These are phyloP conservation scores for Cucurbita moschata DNA, from an alignment of 306 rosid genomes.

Conservation along the genomic window DNA sequence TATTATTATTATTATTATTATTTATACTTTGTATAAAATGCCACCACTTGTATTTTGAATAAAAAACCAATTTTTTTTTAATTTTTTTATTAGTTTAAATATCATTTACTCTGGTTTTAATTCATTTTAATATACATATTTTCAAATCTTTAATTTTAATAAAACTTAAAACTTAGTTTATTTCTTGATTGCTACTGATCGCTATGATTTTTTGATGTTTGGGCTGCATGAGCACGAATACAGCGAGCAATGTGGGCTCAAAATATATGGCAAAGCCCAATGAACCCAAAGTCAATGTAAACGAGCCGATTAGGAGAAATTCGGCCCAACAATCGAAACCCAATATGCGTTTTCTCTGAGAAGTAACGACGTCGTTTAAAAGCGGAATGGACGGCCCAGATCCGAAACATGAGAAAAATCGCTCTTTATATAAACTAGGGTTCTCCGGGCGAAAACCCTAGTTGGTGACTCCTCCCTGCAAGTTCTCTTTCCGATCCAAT, in stretches of 20 bases:
- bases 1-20: too few relatives aligned
- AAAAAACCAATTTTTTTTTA: too few relatives aligned
- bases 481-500: not conserved
- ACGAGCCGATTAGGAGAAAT: not conserved
- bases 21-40: too few relatives aligned
- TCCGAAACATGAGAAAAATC: not conserved
- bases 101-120: too few relatives aligned
- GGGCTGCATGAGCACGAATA: not conserved
- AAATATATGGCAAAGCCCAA: not conserved
- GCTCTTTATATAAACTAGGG: not conserved
- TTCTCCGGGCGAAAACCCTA: not conserved
- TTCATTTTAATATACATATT: too few relatives aligned
- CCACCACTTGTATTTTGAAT: too few relatives aligned
- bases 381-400: not conserved
- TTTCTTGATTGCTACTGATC: too few relatives aligned
- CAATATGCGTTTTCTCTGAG: not conserved
- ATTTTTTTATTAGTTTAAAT: too few relatives aligned
- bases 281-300: not conserved
- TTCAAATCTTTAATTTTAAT: too few relatives aligned
- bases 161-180: too few relatives aligned
- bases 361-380: not conserved
- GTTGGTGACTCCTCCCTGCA: not conserved
- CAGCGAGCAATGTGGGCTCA: not conserved
- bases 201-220: not conserved
- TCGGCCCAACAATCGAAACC: not conserved